Evolutionary conservation across 768 basidiomycete species (phyloP).

Genomic region (Leccinum broughii): DNA sequence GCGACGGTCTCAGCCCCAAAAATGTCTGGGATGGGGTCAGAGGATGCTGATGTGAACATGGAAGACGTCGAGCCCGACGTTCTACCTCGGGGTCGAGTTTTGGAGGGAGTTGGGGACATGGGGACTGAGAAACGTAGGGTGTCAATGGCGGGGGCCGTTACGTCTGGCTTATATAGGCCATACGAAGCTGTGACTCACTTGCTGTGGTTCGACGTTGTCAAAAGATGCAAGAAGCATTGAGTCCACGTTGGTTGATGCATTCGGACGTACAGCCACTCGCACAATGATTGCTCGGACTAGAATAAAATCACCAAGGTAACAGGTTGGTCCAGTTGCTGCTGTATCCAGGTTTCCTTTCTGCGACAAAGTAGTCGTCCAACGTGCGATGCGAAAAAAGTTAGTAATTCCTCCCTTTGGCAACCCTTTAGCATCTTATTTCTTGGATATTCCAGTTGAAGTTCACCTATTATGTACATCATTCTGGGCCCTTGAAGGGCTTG

Average conservation of each 20-base stretch:
- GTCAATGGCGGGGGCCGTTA: neutral
- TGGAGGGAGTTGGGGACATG: neutral
- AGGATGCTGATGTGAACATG: neutral
- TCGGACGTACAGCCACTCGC: neutral
- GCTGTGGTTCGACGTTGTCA: slow-evolving; percentile 3
- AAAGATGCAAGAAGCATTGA: neutral
- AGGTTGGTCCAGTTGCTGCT: neutral
- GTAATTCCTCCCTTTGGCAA: too few relatives aligned
- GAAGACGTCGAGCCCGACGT: neutral
- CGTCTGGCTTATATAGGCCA: slow-evolving; percentile 13
- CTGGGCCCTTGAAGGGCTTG: neutral
- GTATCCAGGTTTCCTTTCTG: neutral
- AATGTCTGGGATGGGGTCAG: neutral
- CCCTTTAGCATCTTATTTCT: neutral
- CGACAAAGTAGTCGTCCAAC: neutral
- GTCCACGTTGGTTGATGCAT: neutral
- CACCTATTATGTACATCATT: neutral
- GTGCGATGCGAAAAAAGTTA: neutral
- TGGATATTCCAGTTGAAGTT: neutral
- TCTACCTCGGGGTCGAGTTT: neutral
- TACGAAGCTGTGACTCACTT: slow-evolving; percentile 3
- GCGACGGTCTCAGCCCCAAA: neutral
- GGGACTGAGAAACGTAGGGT: neutral
- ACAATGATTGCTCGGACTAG: neutral
- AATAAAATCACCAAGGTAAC: neutral